A percentile compares a stretch with the other conserved stretches of the same genome.
phyloP scores from a whole-genome alignment of 208 protist species.

The Leishmania tropica region DNA sequence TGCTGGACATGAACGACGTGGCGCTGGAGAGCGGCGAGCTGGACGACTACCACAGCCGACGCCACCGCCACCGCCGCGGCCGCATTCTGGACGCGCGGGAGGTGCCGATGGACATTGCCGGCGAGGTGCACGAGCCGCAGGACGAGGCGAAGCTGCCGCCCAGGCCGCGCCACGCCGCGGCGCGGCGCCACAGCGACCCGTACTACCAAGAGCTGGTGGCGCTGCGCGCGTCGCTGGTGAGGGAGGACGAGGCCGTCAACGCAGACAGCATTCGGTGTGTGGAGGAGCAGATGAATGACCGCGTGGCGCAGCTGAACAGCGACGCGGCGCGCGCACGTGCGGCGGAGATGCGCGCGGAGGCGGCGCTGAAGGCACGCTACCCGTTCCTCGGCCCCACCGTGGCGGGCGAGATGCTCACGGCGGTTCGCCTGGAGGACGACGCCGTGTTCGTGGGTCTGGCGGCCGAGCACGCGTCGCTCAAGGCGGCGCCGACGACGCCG shows the following conservation, averaged over 20 bases:
- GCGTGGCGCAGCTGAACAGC: no score
- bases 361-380: constrained; percentile 32
- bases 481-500: neutral
- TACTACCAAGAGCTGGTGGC: constrained; percentile 62
- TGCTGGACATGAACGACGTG: no score
- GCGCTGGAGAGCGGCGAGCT: no score
- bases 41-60: constrained; percentile 32
- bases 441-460: constrained; percentile 2
- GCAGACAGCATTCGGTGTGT: constrained; percentile 38
- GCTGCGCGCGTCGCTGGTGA: constrained; percentile 34
- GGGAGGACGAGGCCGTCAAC: constrained; percentile 38
- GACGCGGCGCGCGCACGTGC: neutral
- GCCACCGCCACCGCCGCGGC: constrained; percentile 28
- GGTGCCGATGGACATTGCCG: constrained; percentile 17
- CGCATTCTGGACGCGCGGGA: constrained; percentile 22
- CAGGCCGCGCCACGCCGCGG: constrained; percentile 15
- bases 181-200: constrained; percentile 30
- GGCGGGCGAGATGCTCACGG: neutral
- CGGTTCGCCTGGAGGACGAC: neutral
- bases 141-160: constrained; percentile 27
- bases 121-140: constrained; percentile 31
- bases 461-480: neutral
- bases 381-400: neutral
- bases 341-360: constrained; percentile 11
- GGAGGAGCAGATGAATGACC: no score